A percentile compares a stretch with the other conserved stretches of the same genome.
phyloP scores from a whole-genome alignment of 2,329 filamentous ascomycete species.

The Calonectria hawksworthii region DNA sequence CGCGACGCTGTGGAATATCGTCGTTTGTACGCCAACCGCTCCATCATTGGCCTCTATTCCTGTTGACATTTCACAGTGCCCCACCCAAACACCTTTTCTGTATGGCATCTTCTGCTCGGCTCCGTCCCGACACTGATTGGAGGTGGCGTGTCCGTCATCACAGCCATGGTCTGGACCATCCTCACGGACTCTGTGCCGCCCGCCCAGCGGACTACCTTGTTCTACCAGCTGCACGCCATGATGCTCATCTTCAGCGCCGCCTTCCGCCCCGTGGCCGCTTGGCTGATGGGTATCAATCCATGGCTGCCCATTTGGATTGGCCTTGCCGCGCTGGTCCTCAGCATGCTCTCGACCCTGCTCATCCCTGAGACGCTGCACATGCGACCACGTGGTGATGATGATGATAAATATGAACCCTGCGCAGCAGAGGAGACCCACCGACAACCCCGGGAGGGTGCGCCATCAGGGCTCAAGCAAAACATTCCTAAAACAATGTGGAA shows the following conservation, averaged over 20 bases:
- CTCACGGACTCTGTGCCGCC: slow-evolving; percentile 58
- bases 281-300: slow-evolving; percentile 53
- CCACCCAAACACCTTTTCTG: slow-evolving; percentile 53
- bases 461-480: slow-evolving; percentile 19
- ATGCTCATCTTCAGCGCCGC: slow-evolving; percentile 54
- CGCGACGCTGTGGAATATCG: slow-evolving; percentile 44
- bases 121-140: slow-evolving; percentile 55
- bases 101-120: slow-evolving; percentile 54
- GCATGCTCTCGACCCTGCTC: slow-evolving; percentile 47
- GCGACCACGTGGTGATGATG: slow-evolving; percentile 6
- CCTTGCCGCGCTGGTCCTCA: slow-evolving; percentile 46
- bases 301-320: slow-evolving; percentile 57
- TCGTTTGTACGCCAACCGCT: slow-evolving; percentile 47
- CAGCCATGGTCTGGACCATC: slow-evolving; percentile 61
- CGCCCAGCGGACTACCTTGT: slow-evolving; percentile 53
- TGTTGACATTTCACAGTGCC: slow-evolving; percentile 43
- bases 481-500: slow-evolving; percentile 42
- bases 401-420: slow-evolving; percentile 37
- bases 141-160: slow-evolving; percentile 54
- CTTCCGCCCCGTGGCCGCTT: slow-evolving; percentile 56
- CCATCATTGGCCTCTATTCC: too few species aligned
- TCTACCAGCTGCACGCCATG: slow-evolving; percentile 55
- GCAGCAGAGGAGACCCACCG: background rate
- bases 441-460: background rate
- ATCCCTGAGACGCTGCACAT: slow-evolving; percentile 60